Percentiles rank a stretch among this genome's conserved stretches.
Evolutionary conservation across 2,329 filamentous ascomycete species (phyloP).

Genomic region (Botrytis byssoidea): DNA sequence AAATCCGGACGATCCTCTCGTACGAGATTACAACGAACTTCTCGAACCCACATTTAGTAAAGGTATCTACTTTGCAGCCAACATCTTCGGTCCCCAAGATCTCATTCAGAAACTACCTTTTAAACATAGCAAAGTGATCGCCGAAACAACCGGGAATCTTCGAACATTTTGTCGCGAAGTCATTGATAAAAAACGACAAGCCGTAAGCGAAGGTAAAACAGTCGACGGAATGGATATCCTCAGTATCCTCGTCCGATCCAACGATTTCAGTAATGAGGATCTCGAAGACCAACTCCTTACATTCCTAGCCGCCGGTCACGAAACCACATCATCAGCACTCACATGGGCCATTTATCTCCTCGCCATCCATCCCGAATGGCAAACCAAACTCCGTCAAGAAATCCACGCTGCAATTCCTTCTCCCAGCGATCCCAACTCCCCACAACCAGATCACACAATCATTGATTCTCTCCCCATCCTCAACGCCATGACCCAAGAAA

Average conservation of each 20-base stretch:
- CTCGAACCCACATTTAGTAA: slow-evolving; percentile 53
- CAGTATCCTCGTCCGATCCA: slow-evolving; percentile 72
- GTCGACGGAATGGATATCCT: slow-evolving; percentile 64
- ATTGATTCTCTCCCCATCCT: slow-evolving; percentile 66
- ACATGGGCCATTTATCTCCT: slow-evolving; percentile 62
- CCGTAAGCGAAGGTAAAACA: slow-evolving; percentile 39
- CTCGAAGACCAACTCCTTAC: slow-evolving; percentile 86
- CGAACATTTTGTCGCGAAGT: slow-evolving; percentile 65
- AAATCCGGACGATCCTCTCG: slow-evolving; percentile 58
- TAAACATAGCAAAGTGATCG: slow-evolving; percentile 63
- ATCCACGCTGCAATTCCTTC: slow-evolving; percentile 48
- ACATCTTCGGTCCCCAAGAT: slow-evolving; percentile 60
- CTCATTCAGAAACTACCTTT: slow-evolving; percentile 64
- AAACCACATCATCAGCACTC: slow-evolving; percentile 72
- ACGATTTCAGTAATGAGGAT: slow-evolving; percentile 71
- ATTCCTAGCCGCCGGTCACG: slow-evolving; percentile 76
- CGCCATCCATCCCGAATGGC: slow-evolving; percentile 55
- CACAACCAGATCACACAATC: slow-evolving; percentile 43
- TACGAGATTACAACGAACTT: slow-evolving; percentile 53
- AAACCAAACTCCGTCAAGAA: slow-evolving; percentile 60
- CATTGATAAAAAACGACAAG: slow-evolving; percentile 64
- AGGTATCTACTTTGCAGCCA: slow-evolving; percentile 55
- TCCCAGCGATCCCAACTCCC: slow-evolving; percentile 16
- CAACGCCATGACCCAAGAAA: slow-evolving; percentile 66
- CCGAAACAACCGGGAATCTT: slow-evolving; percentile 54